Conservation (phyloP, 148 eudicot genomes). For the Nyssa sinensis region DNA sequence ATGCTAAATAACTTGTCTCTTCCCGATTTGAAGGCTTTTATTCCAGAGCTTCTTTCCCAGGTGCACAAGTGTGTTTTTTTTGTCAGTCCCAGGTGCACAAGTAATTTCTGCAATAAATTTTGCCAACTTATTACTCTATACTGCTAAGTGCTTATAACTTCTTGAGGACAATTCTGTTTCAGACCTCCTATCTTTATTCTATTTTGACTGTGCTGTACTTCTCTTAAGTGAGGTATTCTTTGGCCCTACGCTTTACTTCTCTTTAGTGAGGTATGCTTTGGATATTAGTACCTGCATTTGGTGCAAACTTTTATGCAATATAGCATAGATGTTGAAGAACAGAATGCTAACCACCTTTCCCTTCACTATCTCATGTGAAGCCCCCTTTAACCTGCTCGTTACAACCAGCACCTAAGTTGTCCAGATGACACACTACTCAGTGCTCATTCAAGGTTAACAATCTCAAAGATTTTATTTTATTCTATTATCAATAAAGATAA, state of each 20-base stretch:
- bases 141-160: background rate
- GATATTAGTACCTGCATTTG: background rate
- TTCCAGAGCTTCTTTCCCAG: slow-evolving; percentile 84
- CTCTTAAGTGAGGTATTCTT: background rate
- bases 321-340: too few relatives aligned
- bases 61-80: slow-evolving; percentile 32
- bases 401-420: background rate
- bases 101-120: background rate
- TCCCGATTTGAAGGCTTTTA: slow-evolving; percentile 66
- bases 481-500: too few relatives aligned
- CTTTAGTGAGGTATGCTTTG: background rate
- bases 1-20: slow-evolving; percentile 59
- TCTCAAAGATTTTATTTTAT: too few relatives aligned
- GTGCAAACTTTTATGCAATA: background rate
- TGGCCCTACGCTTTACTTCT: background rate
- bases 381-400: background rate
- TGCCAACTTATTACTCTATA: background rate
- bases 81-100: background rate
- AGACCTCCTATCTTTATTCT: background rate
- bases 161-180: background rate
- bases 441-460: background rate
- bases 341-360: background rate
- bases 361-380: background rate
- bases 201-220: background rate
- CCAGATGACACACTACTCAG: background rate